Evolutionary conservation across 2,329 filamentous ascomycete genomes (phyloP), one percentile per base, ranked within the genome.

Genomic region (Colletotrichum sp.): DNA sequence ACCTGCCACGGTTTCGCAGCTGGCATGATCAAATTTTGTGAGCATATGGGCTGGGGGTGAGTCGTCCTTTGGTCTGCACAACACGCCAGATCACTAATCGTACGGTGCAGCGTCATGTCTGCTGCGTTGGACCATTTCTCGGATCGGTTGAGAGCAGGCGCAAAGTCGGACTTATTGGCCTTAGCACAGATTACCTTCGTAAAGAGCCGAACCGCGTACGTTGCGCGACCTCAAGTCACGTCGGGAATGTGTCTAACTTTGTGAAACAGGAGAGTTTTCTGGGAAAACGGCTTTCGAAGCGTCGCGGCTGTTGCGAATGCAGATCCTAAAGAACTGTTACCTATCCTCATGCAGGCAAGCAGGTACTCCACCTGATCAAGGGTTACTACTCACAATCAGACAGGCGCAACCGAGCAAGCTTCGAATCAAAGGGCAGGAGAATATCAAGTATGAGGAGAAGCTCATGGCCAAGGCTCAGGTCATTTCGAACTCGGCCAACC

Each of bases 1-100:
- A 94, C 92, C 2, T 95, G 94, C 78, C 92, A 95, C 78, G 94
- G 94, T 0, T 96, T 96, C 80, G 94, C 94, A 5, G 93, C 93
- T 3, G 94, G 94, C 5, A 95, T 95, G 88, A 91, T 96, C 76
- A 95, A 94, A 78, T 96, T 96, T 80, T 96, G 94, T 81, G 89
- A 95, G 78, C 89, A 91, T 22, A 95, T 96, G 94, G 92, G 90
- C 3, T 95, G 94, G 93, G 91, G 90, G 89, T 90, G 80, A 79
- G 87, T 84, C 57, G 59, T 15, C 25, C 6, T n/a, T 27, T 27
- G 15, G n/a, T 52, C n/a, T 25, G n/a, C 44, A 49, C 12, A 16
- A 57, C 32, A n/a, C 9, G 64, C 34, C 27, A 68, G 55, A 57
- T 63, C 39, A 67, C 69, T 78, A 52, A 75, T 72, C 29, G 49